These are phyloP conservation scores for Candida sithepensis DNA, from an alignment of 805 yeast species.

Conservation along the genomic window DNA sequence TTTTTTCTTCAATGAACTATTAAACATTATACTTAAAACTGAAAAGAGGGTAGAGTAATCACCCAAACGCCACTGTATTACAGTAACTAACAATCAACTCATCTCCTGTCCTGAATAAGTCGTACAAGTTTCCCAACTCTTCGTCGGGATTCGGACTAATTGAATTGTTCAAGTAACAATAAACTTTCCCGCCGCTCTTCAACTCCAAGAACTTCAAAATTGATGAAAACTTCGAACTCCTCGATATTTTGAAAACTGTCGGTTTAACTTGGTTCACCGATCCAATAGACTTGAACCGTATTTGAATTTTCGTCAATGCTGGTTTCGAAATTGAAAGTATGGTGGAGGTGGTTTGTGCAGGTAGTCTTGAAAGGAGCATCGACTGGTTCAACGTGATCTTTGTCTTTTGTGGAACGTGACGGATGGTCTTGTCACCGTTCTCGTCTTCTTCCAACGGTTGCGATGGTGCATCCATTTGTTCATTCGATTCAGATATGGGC, in stretches of 20 bases:
- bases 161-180: constrained; percentile 44
- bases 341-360: constrained; percentile 22
- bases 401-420: constrained; percentile 20
- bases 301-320: constrained; percentile 34
- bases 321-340: constrained; percentile 17
- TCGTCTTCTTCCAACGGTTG: constrained; percentile 5
- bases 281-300: constrained; percentile 61
- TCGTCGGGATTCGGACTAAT: constrained; percentile 45
- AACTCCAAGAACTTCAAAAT: constrained; percentile 42
- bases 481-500: constrained; percentile 3
- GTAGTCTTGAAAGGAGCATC: constrained; percentile 20
- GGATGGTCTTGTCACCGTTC: constrained; percentile 11
- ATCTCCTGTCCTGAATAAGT: constrained; percentile 32
- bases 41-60: no score
- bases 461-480: not conserved
- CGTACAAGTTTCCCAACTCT: constrained; percentile 34
- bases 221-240: constrained; percentile 44
- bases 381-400: constrained; percentile 31
- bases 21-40: not conserved
- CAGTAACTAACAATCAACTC: constrained; percentile 45
- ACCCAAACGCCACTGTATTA: constrained; percentile 45
- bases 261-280: constrained; percentile 49
- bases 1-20: not conserved
- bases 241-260: constrained; percentile 44
- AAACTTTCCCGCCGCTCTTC: constrained; percentile 30